Percentiles rank a stretch among this genome's conserved stretches.
Conservation (phyloP, 1,284 basidiomycete genomes). For the Pseudozyma tsukubaensis region DNA sequence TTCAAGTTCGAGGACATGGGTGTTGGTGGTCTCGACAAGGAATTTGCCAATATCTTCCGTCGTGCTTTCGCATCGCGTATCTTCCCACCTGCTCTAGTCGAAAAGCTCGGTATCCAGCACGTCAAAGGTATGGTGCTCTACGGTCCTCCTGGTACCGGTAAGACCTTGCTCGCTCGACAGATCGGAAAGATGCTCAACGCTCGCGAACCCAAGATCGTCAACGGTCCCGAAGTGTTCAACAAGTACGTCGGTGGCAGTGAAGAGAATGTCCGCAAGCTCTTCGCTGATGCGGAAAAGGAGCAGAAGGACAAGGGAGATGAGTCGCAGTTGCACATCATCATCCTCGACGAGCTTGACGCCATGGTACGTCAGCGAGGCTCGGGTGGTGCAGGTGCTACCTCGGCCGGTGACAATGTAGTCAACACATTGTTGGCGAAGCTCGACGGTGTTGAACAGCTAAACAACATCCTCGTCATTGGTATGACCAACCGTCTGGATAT, state of each 20-base stretch:
- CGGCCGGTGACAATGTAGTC: constrained; percentile 97
- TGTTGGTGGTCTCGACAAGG: constrained; percentile 94
- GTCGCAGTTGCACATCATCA: constrained; percentile 97
- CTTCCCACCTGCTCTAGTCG: constrained; percentile 94
- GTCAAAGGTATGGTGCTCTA: constrained; percentile 96
- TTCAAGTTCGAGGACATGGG: constrained; percentile 99
- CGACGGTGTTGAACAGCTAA: constrained; percentile 99
- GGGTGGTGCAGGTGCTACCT: constrained; percentile 77
- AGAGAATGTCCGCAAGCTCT: constrained; percentile 97
- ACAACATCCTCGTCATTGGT: constrained; percentile 99
- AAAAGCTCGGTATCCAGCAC: constrained; percentile 98
- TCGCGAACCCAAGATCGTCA: constrained; percentile 96
- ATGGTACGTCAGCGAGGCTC: constrained; percentile 93
- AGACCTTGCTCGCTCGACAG: constrained; percentile 97
- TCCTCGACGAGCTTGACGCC: constrained; percentile 98
- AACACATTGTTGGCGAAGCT: constrained; percentile 99
- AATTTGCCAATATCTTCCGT: constrained; percentile 97
- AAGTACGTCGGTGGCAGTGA: constrained; percentile 98
- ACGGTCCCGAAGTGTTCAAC: constrained; percentile 96
- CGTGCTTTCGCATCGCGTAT: constrained; percentile 98
- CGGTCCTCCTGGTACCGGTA: constrained; percentile 97
- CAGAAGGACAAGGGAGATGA: constrained; percentile 99
- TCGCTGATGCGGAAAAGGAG: constrained; percentile 98
- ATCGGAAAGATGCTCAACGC: constrained; percentile 99
- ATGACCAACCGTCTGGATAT: constrained; percentile 99